These are phyloP conservation scores for Mycena olivaceomarginata DNA, from an alignment of 768 basidiomycete species.

Conservation along the genomic window DNA sequence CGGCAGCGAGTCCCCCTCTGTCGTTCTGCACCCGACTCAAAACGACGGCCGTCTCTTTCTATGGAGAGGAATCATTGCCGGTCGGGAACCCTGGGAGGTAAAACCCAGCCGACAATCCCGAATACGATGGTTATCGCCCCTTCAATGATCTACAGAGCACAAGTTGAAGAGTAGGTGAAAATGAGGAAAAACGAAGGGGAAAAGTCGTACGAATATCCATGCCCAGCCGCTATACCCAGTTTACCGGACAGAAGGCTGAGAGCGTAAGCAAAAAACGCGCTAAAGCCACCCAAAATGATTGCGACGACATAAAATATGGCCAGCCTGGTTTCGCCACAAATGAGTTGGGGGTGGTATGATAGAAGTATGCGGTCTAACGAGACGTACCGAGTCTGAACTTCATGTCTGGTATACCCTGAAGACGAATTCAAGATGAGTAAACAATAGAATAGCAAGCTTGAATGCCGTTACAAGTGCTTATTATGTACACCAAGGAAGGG, in stretches of 20 bases:
- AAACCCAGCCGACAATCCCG: constrained; percentile 66
- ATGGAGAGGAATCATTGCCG: constrained; percentile 64
- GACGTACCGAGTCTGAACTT: constrained; percentile 69
- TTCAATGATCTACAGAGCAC: constrained; percentile 64
- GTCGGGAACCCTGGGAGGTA: constrained; percentile 70
- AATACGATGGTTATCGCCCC: constrained; percentile 67
- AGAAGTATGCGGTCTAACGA: neutral
- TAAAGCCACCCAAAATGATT: constrained; percentile 66
- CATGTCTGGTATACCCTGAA: constrained; percentile 68
- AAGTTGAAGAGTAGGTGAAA: neutral
- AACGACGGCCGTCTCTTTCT: constrained; percentile 63
- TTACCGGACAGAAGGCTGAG: constrained; percentile 64
- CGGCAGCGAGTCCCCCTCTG: constrained; percentile 68
- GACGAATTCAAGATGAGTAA: constrained; percentile 5
- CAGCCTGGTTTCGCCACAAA: constrained; percentile 53
- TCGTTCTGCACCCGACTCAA: constrained; percentile 68
- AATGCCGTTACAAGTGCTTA: constrained; percentile 64
- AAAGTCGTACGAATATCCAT: constrained; percentile 69
- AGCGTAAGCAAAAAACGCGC: constrained; percentile 67
- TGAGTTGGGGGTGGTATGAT: neutral
- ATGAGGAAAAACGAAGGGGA: constrained; percentile 9
- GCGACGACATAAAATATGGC: constrained; percentile 69
- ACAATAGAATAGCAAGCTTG: neutral
- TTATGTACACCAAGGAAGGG: constrained; percentile 68
- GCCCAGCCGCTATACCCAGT: constrained; percentile 67